A percentile compares a stretch with the other conserved stretches of the same genome.
Evolutionary conservation across 148 eudicot genomes (phyloP).

Genomic region (Spergularia bocconei): DNA sequence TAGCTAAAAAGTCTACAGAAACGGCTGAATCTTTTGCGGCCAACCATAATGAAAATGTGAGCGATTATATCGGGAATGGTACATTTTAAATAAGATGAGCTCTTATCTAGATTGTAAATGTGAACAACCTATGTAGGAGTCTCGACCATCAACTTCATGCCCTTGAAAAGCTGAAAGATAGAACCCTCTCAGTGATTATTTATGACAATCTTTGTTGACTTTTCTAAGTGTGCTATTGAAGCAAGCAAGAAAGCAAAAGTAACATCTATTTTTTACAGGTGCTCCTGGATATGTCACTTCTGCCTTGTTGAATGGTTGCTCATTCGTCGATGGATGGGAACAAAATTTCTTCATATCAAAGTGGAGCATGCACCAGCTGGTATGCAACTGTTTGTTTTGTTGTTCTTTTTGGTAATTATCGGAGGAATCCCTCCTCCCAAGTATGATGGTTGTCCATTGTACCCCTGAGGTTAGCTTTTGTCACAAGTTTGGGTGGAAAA

Average conservation of each 20-base stretch:
- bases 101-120: not conserved
- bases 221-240: not conserved
- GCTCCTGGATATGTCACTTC: slow-evolving; percentile 97
- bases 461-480: too few relatives aligned
- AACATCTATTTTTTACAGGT: slow-evolving; percentile 47
- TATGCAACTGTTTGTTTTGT: slow-evolving; percentile 26
- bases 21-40: not conserved
- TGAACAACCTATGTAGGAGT: not conserved
- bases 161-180: not conserved
- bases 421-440: too few relatives aligned
- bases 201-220: not conserved
- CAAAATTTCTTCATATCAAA: slow-evolving; percentile 90
- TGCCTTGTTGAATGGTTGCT: slow-evolving; percentile 81
- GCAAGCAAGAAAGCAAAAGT: not conserved
- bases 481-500: too few relatives aligned
- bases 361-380: slow-evolving; percentile 99
- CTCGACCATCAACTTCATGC: not conserved
- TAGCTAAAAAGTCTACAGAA: too few relatives aligned
- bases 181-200: not conserved
- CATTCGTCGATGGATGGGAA: slow-evolving; percentile 98
- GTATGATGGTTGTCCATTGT: too few relatives aligned
- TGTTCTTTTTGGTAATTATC: not conserved
- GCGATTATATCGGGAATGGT: not conserved
- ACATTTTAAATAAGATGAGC: not conserved
- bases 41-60: not conserved